Conservation (phyloP, 169 alveolate genomes). For the Miamiensis avidus region DNA sequence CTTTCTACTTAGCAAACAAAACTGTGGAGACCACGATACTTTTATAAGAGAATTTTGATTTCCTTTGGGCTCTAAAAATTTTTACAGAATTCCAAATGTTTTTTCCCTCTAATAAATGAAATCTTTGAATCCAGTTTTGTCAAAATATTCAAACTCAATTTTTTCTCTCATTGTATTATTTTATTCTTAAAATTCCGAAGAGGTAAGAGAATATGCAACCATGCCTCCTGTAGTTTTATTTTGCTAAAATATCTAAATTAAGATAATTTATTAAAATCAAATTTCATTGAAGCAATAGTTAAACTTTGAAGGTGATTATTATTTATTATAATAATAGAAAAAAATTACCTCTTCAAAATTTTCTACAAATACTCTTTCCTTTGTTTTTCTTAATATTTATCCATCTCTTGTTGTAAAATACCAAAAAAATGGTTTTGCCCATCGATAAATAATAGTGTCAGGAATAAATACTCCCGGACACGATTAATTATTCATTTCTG, state of each 20-base stretch:
- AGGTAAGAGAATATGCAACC: neutral
- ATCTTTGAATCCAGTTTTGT: conserved; percentile 53
- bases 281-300: neutral
- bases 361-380: conserved; percentile 44
- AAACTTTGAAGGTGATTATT: neutral
- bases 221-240: neutral
- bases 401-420: conserved; percentile 69
- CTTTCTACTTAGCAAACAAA: conserved; percentile 59
- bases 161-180: conserved; percentile 39
- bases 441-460: conserved; percentile 70
- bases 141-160: conserved; percentile 64
- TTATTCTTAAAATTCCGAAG: conserved; percentile 7
- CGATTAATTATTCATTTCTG: conserved; percentile 36
- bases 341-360: neutral
- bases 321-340: too few species aligned
- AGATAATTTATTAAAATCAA: neutral
- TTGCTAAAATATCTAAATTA: conserved; percentile 8
- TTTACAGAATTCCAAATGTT: conserved; percentile 56
- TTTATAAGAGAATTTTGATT: conserved; percentile 52
- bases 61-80: conserved; percentile 61
- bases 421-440: conserved; percentile 81
- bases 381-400: conserved; percentile 62
- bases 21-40: conserved; percentile 61
- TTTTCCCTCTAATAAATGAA: conserved; percentile 54
- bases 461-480: conserved; percentile 65